Evolutionary conservation across 1,284 basidiomycete genomes (phyloP).

Genomic region (Ceratobasidium sp.): DNA sequence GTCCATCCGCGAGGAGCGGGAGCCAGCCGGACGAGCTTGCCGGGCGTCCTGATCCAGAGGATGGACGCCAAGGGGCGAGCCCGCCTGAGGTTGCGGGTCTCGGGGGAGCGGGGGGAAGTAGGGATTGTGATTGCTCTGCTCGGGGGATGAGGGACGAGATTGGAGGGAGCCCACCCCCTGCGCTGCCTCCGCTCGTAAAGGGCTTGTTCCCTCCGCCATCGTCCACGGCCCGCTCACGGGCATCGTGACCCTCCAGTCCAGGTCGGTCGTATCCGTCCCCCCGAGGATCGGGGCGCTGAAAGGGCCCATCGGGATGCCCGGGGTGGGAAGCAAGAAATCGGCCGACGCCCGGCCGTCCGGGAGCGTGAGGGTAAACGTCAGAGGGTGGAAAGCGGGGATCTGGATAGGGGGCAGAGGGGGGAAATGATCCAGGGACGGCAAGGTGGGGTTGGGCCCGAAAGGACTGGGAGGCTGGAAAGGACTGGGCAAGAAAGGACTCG

Average conservation of each 20-base stretch:
- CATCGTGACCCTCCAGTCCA: constrained; percentile 20
- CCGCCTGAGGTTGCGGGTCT: constrained; percentile 39
- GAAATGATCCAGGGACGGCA: constrained; percentile 21
- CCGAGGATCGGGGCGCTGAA: constrained; percentile 44
- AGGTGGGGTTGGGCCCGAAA: constrained; percentile 37
- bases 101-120: constrained; percentile 46
- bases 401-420: neutral
- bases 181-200: constrained; percentile 45
- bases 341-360: constrained; percentile 44
- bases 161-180: constrained; percentile 45
- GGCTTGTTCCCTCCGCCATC: constrained; percentile 44
- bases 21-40: constrained; percentile 17
- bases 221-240: constrained; percentile 44
- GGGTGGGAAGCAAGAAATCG: constrained; percentile 31
- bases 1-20: constrained; percentile 37
- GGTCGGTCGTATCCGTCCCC: constrained; percentile 24
- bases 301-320: constrained; percentile 24
- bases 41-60: constrained; percentile 13
- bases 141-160: constrained; percentile 46
- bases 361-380: constrained; percentile 44
- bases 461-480: constrained; percentile 45
- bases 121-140: constrained; percentile 46
- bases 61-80: constrained; percentile 35
- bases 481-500: constrained; percentile 44
- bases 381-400: constrained; percentile 30